Evolutionary conservation across 345 rosid species (phyloP).

Genomic region (Arabidopsis thaliana): TAIR10.1 NC_003071.7:8048501-8049000

Average conservation of each 20-base stretch:
- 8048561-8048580: constrained; percentile 26
- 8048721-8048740: constrained; percentile 12
- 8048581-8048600: constrained; percentile 35
- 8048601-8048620: constrained; percentile 34
- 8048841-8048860: constrained; percentile 36
- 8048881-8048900: constrained; percentile 27
- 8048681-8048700: constrained; percentile 41
- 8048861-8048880: constrained; percentile 36
- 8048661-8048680: constrained; percentile 34
- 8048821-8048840: constrained; percentile 14
- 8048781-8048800: neutral
- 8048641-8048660: constrained; percentile 31
- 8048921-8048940: constrained; percentile 11
- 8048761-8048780: neutral
- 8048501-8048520: constrained; percentile 15
- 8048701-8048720: constrained; percentile 36
- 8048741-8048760: constrained; percentile 8
- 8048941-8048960: constrained; percentile 23
- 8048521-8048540: constrained; percentile 33
- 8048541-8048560: constrained; percentile 14
- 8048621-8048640: constrained; percentile 34
- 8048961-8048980: neutral
- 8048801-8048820: neutral
- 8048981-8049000: neutral
- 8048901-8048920: constrained; percentile 34